Evolutionary conservation across 257 asterid genomes (phyloP).

Genomic region (Nicotiana benthamiana): DNA sequence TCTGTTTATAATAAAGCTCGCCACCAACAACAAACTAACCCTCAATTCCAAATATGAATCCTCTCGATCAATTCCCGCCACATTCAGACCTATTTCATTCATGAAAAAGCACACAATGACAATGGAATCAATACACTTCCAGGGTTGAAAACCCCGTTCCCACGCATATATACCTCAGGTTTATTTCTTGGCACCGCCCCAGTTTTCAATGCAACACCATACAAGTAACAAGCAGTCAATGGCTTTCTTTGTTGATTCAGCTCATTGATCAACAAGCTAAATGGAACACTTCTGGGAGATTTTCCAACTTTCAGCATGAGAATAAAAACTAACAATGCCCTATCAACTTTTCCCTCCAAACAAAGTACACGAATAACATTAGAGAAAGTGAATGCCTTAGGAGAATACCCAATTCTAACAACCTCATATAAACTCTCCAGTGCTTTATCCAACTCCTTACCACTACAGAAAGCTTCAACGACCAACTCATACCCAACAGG

Average conservation of each 20-base stretch:
- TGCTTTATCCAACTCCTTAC: constrained; percentile 24
- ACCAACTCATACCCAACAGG: constrained; percentile 40
- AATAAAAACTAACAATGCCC: constrained; percentile 28
- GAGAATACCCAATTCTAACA: constrained; percentile 41
- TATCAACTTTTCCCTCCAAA: constrained; percentile 29
- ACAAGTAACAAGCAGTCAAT: constrained; percentile 34
- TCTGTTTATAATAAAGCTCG: background rate
- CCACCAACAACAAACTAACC: background rate
- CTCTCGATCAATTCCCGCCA: background rate
- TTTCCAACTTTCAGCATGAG: constrained; percentile 31
- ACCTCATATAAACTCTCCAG: constrained; percentile 33
- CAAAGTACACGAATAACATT: constrained; percentile 36
- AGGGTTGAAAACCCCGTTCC: background rate
- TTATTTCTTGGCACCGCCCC: constrained; percentile 2
- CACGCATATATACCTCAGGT: background rate
- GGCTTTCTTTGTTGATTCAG: constrained; percentile 31
- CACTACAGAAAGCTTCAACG: constrained; percentile 49
- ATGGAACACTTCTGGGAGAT: constrained; percentile 29
- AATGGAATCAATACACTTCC: background rate
- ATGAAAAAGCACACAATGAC: background rate
- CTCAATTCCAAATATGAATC: background rate
- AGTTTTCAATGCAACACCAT: constrained; percentile 41
- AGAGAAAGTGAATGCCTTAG: constrained; percentile 47
- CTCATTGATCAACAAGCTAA: constrained; percentile 31
- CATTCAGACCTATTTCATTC: background rate